Percentiles rank a stretch among this genome's conserved stretches.
Conservation (phyloP, 164 flowering plant genomes). For the Piper betle region DNA sequence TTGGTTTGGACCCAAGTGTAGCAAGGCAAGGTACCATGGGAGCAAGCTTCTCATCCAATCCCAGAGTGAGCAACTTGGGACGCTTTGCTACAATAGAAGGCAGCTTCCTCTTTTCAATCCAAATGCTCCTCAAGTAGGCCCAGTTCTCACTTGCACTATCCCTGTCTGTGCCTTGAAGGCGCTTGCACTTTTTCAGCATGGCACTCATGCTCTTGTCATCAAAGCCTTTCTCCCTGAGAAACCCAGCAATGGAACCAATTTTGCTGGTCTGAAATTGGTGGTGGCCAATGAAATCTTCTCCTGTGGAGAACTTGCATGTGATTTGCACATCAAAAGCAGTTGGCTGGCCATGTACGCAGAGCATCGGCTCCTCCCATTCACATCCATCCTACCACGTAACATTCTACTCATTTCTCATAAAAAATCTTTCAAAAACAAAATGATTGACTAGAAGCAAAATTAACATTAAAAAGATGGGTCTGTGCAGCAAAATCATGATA, state of each 20-base stretch:
- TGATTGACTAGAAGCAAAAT: too few species aligned
- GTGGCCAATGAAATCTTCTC: too few species aligned
- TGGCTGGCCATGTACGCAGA: not conserved
- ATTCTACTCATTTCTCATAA: too few species aligned
- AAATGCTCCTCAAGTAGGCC: slow-evolving; percentile 68
- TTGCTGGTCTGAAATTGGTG: slow-evolving; percentile 1
- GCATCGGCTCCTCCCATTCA: not conserved
- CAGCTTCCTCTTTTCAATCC: slow-evolving; percentile 73
- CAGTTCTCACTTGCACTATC: slow-evolving; percentile 74
- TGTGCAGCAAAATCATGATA: too few species aligned
- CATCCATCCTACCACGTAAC: not conserved
- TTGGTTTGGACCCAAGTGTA: slow-evolving; percentile 57
- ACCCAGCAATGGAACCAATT: slow-evolving; percentile 62
- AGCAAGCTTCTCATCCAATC: slow-evolving; percentile 60
- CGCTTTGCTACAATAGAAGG: slow-evolving; percentile 64
- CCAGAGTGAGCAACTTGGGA: slow-evolving; percentile 72
- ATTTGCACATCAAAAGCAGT: not conserved
- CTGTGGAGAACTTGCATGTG: not conserved
- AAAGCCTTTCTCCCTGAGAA: slow-evolving; percentile 75
- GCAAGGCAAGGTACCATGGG: slow-evolving; percentile 80
- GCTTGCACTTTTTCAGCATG: slow-evolving; percentile 78
- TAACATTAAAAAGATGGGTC: too few species aligned
- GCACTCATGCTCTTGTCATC: slow-evolving; percentile 48
- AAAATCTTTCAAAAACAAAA: too few species aligned
- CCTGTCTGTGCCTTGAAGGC: slow-evolving; percentile 31